These are phyloP conservation scores for Fusarium dlaminii DNA, from an alignment of 2,329 filamentous ascomycete genomes.

Conservation along the genomic window DNA sequence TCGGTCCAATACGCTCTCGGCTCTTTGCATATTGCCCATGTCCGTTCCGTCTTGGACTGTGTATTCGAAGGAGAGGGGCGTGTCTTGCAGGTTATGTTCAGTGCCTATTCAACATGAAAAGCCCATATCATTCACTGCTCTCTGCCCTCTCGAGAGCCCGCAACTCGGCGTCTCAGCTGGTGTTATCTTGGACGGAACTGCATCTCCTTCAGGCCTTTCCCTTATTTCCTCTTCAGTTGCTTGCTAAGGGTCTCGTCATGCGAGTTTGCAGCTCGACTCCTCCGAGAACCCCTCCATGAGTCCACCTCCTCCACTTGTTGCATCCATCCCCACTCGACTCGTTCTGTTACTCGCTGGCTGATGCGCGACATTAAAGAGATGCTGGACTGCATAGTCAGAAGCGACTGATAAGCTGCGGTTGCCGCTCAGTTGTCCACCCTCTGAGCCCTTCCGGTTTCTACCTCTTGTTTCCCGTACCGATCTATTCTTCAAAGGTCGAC, in stretches of 20 bases:
- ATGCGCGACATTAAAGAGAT: constrained; percentile 40
- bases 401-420: constrained; percentile 44
- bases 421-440: constrained; percentile 40
- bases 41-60: constrained; percentile 1
- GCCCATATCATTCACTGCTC: constrained; percentile 11
- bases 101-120: constrained; percentile 20
- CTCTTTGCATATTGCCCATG: constrained; percentile 23
- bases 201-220: constrained; percentile 9
- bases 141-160: constrained; percentile 3
- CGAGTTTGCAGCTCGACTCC: constrained; percentile 35
- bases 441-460: constrained; percentile 38
- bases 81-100: constrained; percentile 4
- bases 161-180: neutral
- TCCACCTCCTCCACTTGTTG: constrained; percentile 40
- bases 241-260: constrained; percentile 25
- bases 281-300: constrained; percentile 39
- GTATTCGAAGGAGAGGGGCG: constrained; percentile 19
- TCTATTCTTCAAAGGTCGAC: constrained; percentile 30
- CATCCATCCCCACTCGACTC: constrained; percentile 34
- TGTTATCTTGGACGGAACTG: constrained; percentile 20
- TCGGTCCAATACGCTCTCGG: constrained; percentile 26
- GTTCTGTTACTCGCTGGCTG: constrained; percentile 36
- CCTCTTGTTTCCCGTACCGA: constrained; percentile 25
- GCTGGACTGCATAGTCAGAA: constrained; percentile 37
- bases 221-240: neutral